Conservation (phyloP, 345 rosid species). For the Corchorus olitorius region DNA sequence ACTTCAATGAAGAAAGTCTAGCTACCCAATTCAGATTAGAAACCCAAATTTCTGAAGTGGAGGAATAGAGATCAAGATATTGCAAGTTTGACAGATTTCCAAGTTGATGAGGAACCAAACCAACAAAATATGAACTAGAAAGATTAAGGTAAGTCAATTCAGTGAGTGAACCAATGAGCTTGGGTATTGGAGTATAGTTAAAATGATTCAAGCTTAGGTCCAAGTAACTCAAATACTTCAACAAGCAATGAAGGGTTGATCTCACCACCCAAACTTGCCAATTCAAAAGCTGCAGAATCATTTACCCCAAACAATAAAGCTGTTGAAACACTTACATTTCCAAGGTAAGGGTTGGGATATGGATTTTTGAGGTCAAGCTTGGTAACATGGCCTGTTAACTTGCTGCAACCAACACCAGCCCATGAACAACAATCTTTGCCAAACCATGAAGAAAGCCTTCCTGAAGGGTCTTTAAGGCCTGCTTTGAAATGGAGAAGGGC, state of each 20-base stretch:
- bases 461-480: constrained; percentile 22
- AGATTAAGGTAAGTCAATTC: too few species aligned
- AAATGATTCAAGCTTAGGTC: too few species aligned
- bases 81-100: background rate
- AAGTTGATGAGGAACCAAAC: too few species aligned
- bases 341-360: background rate
- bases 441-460: constrained; percentile 33
- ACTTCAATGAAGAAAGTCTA: background rate
- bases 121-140: too few species aligned
- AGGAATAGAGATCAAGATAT: constrained; percentile 25
- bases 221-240: too few species aligned
- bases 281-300: too few species aligned
- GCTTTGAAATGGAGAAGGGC: constrained; percentile 32
- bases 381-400: constrained; percentile 24
- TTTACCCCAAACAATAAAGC: too few species aligned
- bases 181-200: too few species aligned
- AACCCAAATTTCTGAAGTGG: background rate
- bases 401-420: constrained; percentile 30
- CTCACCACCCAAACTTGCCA: too few species aligned
- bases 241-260: too few species aligned
- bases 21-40: background rate
- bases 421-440: constrained; percentile 37
- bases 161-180: background rate
- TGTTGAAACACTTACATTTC: too few species aligned
- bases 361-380: constrained; percentile 19